phyloP scores from a whole-genome alignment of 2,329 filamentous ascomycete species.

The Didymella pinodella region DNA sequence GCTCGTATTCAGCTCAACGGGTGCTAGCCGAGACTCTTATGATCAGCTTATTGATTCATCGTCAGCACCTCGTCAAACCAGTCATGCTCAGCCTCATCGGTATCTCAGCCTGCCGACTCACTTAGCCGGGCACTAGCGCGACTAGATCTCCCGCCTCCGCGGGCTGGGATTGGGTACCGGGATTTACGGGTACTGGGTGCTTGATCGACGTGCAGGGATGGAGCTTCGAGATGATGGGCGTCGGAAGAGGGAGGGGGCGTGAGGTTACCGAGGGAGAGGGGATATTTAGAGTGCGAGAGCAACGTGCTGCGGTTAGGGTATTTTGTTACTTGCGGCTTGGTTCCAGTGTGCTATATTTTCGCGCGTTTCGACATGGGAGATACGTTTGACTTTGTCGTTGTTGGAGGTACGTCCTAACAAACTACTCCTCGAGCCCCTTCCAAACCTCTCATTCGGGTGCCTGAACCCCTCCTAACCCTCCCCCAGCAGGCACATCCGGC shows the following conservation, averaged over 20 bases:
- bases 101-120: not conserved
- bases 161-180: not conserved
- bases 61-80: not conserved
- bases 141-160: conserved; percentile 11
- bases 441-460: too few species aligned
- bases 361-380: conserved; percentile 21
- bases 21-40: too few species aligned
- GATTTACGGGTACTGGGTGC: not conserved
- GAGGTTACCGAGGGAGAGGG: conserved; percentile 4
- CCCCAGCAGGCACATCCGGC: conserved; percentile 66
- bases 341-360: not conserved
- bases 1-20: too few species aligned
- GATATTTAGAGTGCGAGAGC: conserved; percentile 1
- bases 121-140: conserved; percentile 2
- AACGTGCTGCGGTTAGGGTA: not conserved
- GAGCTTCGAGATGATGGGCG: not conserved
- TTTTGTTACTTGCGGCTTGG: not conserved
- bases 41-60: not conserved
- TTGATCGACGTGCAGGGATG: conserved; percentile 8
- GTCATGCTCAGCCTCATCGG: not conserved
- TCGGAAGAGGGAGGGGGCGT: not conserved
- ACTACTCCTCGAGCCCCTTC: too few species aligned
- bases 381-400: conserved; percentile 53
- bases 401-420: conserved; percentile 44
- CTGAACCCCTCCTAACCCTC: not conserved